Conservation (phyloP, 1,139 yeast species). For the Scheffersomyces lignicola region DNA sequence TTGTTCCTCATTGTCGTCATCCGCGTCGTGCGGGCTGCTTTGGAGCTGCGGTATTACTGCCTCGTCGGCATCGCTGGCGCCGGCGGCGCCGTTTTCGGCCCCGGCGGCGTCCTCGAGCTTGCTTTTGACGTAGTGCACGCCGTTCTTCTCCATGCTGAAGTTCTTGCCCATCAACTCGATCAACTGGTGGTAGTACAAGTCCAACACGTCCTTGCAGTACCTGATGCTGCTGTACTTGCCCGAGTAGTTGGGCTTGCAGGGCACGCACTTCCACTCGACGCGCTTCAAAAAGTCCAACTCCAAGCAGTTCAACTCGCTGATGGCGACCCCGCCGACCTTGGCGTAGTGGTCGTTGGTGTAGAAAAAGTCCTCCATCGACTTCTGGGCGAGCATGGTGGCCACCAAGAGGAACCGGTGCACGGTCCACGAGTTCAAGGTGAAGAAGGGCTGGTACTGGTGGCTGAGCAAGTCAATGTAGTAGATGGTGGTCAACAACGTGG, state of each 20-base stretch:
- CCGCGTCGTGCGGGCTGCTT: constrained; percentile 11
- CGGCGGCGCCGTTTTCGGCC: constrained; percentile 4
- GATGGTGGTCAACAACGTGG: constrained; percentile 75
- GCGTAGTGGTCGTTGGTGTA: constrained; percentile 94
- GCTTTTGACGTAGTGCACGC: constrained; percentile 1
- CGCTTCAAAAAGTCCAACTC: constrained; percentile 85
- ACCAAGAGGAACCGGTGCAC: constrained; percentile 90
- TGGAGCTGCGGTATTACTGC: too few relatives aligned
- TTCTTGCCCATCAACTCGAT: constrained; percentile 58
- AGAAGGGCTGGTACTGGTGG: constrained; percentile 69
- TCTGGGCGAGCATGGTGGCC: constrained; percentile 88
- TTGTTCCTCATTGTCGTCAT: constrained; percentile 6
- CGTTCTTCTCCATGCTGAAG: constrained; percentile 14
- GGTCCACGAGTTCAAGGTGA: constrained; percentile 85
- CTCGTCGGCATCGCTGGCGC: constrained; percentile 9
- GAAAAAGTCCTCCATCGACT: constrained; percentile 91
- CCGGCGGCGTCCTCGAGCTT: constrained; percentile 6
- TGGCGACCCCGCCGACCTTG: constrained; percentile 91
- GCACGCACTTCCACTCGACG: constrained; percentile 66
- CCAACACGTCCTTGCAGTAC: constrained; percentile 49
- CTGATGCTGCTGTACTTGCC: constrained; percentile 29
- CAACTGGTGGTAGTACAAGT: constrained; percentile 61
- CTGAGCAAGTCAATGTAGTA: constrained; percentile 87
- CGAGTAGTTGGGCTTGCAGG: constrained; percentile 31
- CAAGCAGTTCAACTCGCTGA: constrained; percentile 78